phyloP scores from a whole-genome alignment of 1,139 yeast species.

The Yamadazyma kanchanaburiensis region DNA sequence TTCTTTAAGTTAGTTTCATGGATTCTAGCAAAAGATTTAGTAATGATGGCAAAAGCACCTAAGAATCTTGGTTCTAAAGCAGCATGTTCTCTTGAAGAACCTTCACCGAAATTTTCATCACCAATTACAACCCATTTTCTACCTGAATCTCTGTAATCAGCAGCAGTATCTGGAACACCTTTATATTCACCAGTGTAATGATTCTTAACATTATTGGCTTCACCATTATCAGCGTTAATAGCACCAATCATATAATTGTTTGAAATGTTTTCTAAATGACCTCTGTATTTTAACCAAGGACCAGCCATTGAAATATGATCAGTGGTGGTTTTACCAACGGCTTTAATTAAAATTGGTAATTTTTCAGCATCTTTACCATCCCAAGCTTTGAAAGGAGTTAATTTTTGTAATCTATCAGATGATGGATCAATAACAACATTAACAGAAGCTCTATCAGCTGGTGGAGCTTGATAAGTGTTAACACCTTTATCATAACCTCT shows the following conservation, averaged over 20 bases:
- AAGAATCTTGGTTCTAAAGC: conserved; percentile 99
- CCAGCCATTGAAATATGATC: conserved; percentile 99
- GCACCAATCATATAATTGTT: conserved; percentile 99
- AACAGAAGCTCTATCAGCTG: conserved; percentile 77
- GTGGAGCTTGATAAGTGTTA: conserved; percentile 98
- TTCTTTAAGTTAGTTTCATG: conserved; percentile 54
- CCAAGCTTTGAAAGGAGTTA: conserved; percentile 64
- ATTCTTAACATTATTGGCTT: conserved; percentile 91
- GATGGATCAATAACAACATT: conserved; percentile 77
- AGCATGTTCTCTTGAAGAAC: conserved; percentile 99
- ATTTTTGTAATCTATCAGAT: conserved; percentile 58
- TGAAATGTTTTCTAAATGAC: conserved; percentile 98
- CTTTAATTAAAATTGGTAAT: conserved; percentile 94
- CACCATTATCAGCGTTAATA: conserved; percentile 91
- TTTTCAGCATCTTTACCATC: conserved; percentile 89
- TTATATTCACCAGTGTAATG: conserved; percentile 86
- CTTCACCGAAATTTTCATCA: conserved; percentile 99
- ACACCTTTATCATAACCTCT: conserved; percentile 93
- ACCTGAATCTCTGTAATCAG: conserved; percentile 90
- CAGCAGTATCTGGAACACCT: conserved; percentile 97
- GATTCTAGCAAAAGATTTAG: conserved; percentile 97
- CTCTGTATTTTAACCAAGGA: conserved; percentile 99
- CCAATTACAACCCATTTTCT: conserved; percentile 97
- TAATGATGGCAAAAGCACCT: conserved; percentile 96
- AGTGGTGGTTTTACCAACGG: conserved; percentile 97